Conservation (phyloP, 2,329 filamentous ascomycete species). For the Pseudogymnoascus sp. region DNA sequence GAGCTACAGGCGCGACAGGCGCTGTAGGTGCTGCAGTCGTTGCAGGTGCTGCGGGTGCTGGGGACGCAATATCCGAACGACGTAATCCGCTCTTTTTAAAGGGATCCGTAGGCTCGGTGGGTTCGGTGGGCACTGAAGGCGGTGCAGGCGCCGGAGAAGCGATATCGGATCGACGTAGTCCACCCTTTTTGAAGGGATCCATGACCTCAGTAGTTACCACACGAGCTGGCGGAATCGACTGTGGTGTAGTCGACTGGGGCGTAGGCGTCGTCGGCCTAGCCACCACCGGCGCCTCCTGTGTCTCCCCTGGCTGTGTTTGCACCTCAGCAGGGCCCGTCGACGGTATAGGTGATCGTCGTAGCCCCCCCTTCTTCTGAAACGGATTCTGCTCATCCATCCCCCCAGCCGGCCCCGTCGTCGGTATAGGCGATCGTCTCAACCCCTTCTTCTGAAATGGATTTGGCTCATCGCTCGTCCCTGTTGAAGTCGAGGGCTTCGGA, state of each 20-base stretch:
- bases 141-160: background rate
- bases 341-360: slow-evolving; percentile 10
- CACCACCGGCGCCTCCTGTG: background rate
- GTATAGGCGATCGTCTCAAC: slow-evolving; percentile 10
- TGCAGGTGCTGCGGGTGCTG: background rate
- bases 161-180: background rate
- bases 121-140: background rate
- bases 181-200: background rate
- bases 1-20: background rate
- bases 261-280: background rate
- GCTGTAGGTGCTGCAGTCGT: background rate
- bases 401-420: background rate
- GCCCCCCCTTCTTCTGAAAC: background rate
- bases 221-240: background rate
- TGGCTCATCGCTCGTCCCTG: background rate
- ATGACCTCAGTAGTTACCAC: background rate
- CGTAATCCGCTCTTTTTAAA: slow-evolving; percentile 24
- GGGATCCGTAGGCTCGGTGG: slow-evolving; percentile 18
- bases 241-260: background rate
- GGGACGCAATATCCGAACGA: slow-evolving; percentile 18
- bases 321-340: background rate
- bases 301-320: background rate
- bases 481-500: background rate
- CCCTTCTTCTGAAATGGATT: slow-evolving; percentile 1
- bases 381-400: background rate